These are phyloP conservation scores for Colletotrichum shisoi DNA, from an alignment of 2,329 filamentous ascomycete species.

Conservation along the genomic window DNA sequence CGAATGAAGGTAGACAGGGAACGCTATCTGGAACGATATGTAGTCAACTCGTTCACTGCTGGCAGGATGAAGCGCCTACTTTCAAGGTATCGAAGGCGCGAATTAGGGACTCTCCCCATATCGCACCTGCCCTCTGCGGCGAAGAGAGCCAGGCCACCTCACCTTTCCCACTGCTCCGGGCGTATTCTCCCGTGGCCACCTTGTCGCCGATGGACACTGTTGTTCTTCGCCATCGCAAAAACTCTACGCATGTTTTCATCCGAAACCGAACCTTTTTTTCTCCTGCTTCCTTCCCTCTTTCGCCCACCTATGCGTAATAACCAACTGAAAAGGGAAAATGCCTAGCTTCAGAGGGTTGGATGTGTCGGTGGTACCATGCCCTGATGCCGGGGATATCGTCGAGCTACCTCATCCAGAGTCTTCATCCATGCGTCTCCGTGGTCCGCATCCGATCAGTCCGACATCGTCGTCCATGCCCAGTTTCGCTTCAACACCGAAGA, in stretches of 20 bases:
- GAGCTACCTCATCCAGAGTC: conserved; percentile 65
- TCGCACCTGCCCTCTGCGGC: background rate
- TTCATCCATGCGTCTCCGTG: conserved; percentile 52
- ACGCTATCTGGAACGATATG: background rate
- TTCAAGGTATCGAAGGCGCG: background rate
- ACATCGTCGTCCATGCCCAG: conserved; percentile 1
- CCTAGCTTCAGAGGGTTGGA: conserved; percentile 60
- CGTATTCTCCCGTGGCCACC: background rate
- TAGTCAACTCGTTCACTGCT: background rate
- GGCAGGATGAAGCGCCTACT: background rate
- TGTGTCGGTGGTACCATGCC: conserved; percentile 53
- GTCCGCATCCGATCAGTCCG: conserved; percentile 22
- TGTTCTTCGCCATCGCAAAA: background rate
- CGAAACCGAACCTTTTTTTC: background rate
- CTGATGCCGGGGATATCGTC: conserved; percentile 52
- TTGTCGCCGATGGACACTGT: background rate
- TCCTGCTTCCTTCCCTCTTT: too few species aligned
- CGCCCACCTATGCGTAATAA: background rate
- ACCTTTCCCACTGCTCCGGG: background rate
- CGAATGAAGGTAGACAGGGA: background rate
- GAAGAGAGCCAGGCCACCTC: background rate
- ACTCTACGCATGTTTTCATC: background rate
- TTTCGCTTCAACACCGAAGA: conserved; percentile 45
- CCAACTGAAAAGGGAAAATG: conserved; percentile 48
- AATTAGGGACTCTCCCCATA: background rate